A percentile compares a stretch with the other conserved stretches of the same genome.
Evolutionary conservation across 768 basidiomycete genomes (phyloP).

Genomic region (Leucogyrophana mollusca): DNA sequence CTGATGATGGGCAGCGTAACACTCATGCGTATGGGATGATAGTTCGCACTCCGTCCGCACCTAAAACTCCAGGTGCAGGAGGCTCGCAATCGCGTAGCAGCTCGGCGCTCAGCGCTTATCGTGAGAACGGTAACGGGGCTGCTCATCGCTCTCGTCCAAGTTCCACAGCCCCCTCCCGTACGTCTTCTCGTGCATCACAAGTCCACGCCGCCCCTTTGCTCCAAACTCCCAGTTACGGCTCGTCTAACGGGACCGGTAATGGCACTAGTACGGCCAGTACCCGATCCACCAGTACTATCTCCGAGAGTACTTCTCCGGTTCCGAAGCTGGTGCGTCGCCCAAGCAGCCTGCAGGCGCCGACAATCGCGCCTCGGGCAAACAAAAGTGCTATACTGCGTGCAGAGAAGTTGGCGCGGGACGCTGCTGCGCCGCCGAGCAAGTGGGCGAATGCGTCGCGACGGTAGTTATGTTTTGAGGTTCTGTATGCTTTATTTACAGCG

Average conservation of each 20-base stretch:
- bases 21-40: neutral
- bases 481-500: no score
- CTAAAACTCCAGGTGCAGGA: slow-evolving; percentile 40
- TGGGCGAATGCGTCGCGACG: slow-evolving; percentile 31
- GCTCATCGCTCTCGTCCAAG: slow-evolving; percentile 13
- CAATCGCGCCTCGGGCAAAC: slow-evolving; percentile 69
- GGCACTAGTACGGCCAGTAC: slow-evolving; percentile 26
- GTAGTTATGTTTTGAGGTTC: slow-evolving; percentile 4
- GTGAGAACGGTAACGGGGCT: slow-evolving; percentile 11
- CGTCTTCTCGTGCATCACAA: slow-evolving; percentile 40
- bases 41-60: slow-evolving; percentile 48
- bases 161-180: slow-evolving; percentile 32
- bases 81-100: slow-evolving; percentile 39
- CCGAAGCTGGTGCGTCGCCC: slow-evolving; percentile 44
- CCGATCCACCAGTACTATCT: slow-evolving; percentile 19
- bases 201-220: slow-evolving; percentile 11
- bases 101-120: slow-evolving; percentile 35
- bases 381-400: slow-evolving; percentile 69
- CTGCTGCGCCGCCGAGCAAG: slow-evolving; percentile 29
- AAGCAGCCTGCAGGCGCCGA: slow-evolving; percentile 56
- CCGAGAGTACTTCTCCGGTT: slow-evolving; percentile 15
- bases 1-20: neutral
- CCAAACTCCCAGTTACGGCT: slow-evolving; percentile 14
- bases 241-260: slow-evolving; percentile 22
- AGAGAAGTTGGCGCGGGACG: slow-evolving; percentile 54